These are phyloP conservation scores for Yamadazyma akitaensis DNA, from an alignment of 805 yeast species.

Conservation along the genomic window DNA sequence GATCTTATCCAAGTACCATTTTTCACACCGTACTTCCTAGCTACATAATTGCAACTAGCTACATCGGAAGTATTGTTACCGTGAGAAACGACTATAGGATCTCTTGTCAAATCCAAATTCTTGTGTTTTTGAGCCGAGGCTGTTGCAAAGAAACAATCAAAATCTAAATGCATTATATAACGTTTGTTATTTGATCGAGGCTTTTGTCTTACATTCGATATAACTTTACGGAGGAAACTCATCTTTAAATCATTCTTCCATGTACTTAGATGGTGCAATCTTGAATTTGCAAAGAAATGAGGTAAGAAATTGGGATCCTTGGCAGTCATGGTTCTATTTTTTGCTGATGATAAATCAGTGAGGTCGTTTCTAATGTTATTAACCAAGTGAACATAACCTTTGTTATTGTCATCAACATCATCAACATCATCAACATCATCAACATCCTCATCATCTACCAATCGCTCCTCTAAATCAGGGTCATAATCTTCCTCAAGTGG, in stretches of 20 bases:
- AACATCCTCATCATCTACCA: not conserved
- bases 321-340: constrained; percentile 43
- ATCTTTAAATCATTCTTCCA: constrained; percentile 78
- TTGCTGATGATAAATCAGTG: constrained; percentile 11
- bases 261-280: constrained; percentile 82
- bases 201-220: constrained; percentile 13
- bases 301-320: constrained; percentile 72
- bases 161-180: constrained; percentile 76
- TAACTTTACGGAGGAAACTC: constrained; percentile 51
- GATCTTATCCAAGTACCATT: constrained; percentile 88
- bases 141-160: constrained; percentile 91
- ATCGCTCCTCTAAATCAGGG: not conserved
- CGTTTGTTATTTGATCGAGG: constrained; percentile 4
- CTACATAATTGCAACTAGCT: constrained; percentile 89
- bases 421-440: not conserved
- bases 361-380: constrained; percentile 7
- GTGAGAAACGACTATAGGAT: constrained; percentile 63
- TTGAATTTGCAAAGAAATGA: constrained; percentile 72
- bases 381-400: not conserved
- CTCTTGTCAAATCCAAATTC: constrained; percentile 45
- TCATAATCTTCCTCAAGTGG: constrained; percentile 5
- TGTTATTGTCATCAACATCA: not conserved
- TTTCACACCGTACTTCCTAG: constrained; percentile 69
- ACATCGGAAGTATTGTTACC: constrained; percentile 68
- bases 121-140: constrained; percentile 66